phyloP scores from a whole-genome alignment of 257 asterid species.

The Linderniella brevidens region DNA sequence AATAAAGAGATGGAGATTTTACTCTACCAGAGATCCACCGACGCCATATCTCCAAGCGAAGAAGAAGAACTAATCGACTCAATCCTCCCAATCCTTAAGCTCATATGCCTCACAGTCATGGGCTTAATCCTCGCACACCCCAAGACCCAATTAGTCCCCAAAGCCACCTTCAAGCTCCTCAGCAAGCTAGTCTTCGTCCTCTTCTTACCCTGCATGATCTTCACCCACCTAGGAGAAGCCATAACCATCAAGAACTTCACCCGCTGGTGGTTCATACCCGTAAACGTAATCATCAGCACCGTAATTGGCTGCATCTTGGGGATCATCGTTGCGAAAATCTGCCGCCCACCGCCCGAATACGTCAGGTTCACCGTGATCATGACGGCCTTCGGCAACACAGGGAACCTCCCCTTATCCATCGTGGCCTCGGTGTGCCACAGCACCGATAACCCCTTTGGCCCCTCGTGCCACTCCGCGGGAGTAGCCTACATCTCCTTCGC shows the following conservation, averaged over 20 bases:
- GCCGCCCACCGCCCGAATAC: constrained; percentile 71
- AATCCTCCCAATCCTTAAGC: constrained; percentile 60
- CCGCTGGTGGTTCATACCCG: constrained; percentile 90
- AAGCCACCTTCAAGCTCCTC: constrained; percentile 77
- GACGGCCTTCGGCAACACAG: constrained; percentile 93
- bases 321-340: constrained; percentile 42
- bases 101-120: constrained; percentile 46
- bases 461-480: constrained; percentile 36
- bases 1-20: too few species aligned
- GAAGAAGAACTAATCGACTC: constrained; percentile 38
- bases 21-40: too few species aligned
- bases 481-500: constrained; percentile 82
- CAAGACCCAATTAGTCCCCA: constrained; percentile 58
- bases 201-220: constrained; percentile 76
- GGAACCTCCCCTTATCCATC: constrained; percentile 77
- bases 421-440: constrained; percentile 82
- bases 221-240: constrained; percentile 74
- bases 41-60: too few species aligned
- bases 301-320: constrained; percentile 73
- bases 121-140: constrained; percentile 77
- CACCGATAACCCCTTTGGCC: constrained; percentile 51
- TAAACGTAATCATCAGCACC: constrained; percentile 70
- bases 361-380: constrained; percentile 61
- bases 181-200: constrained; percentile 81
- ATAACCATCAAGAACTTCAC: constrained; percentile 49